A percentile compares a stretch with the other conserved stretches of the same genome.
Conservation (phyloP, 805 yeast genomes). For the Diddensiella santjacobensis region DNA sequence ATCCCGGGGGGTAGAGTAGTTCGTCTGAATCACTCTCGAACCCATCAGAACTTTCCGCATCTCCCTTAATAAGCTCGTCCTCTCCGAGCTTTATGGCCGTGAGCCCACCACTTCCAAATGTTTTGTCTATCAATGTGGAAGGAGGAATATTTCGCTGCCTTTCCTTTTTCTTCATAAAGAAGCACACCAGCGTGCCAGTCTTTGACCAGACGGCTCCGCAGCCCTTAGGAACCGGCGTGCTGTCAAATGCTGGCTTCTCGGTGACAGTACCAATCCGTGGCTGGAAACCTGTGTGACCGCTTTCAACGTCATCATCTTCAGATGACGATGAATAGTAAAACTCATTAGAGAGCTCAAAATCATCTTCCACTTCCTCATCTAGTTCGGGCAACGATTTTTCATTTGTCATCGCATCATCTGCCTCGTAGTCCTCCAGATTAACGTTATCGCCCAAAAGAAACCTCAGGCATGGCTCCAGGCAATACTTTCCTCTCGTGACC, state of each 20-base stretch:
- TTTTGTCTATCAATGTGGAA: conserved; percentile 1
- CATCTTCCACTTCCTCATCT: conserved; percentile 21
- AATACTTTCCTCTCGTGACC: conserved; percentile 55
- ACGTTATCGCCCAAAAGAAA: conserved; percentile 69
- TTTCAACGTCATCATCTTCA: conserved; percentile 37
- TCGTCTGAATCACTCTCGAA: conserved; percentile 18
- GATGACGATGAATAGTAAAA: conserved; percentile 5
- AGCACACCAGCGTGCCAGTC: conserved; percentile 75
- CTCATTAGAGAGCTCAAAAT: conserved; percentile 28
- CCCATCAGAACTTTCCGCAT: conserved; percentile 8
- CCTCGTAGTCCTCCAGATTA: conserved; percentile 29
- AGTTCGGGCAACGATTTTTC: conserved; percentile 6
- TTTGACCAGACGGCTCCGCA: conserved; percentile 90
- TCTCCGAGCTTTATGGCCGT: neutral
- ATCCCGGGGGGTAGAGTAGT: neutral
- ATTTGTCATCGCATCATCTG: conserved; percentile 3
- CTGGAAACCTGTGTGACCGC: conserved; percentile 16
- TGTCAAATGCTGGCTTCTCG: conserved; percentile 49
- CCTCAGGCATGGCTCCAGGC: conserved; percentile 76
- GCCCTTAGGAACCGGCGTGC: conserved; percentile 88
- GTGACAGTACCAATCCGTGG: conserved; percentile 15
- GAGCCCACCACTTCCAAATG: neutral
- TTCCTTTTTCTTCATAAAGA: conserved; percentile 58
- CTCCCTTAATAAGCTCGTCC: conserved; percentile 2
- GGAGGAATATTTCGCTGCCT: conserved; percentile 6